Evolutionary conservation across 768 basidiomycete species (phyloP).

Genomic region (Lentinula sp.): DNA sequence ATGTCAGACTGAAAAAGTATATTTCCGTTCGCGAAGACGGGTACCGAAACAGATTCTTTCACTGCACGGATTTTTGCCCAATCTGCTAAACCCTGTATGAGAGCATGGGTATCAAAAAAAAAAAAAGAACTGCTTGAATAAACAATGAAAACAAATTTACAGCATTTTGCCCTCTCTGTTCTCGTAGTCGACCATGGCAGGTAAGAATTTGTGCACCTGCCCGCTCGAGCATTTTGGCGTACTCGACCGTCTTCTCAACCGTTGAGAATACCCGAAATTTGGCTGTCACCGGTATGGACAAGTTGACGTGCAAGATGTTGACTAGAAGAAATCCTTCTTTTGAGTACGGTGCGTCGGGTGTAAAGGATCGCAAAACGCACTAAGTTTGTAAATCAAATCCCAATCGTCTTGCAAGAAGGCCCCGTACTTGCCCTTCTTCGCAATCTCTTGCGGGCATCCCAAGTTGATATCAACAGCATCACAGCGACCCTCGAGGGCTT

Average conservation of each 20-base stretch:
- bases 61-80: conserved; percentile 89
- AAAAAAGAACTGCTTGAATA: neutral
- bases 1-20: conserved; percentile 86
- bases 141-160: conserved; percentile 26
- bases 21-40: conserved; percentile 97
- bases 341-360: neutral
- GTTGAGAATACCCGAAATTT: conserved; percentile 92
- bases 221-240: conserved; percentile 92
- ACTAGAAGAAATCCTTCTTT: conserved; percentile 39
- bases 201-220: conserved; percentile 95
- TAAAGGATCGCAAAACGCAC: conserved; percentile 34
- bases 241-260: conserved; percentile 83
- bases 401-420: conserved; percentile 93
- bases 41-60: conserved; percentile 83
- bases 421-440: conserved; percentile 80
- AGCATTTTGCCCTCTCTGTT: conserved; percentile 83
- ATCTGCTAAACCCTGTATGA: conserved; percentile 70
- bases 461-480: conserved; percentile 95
- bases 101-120: neutral
- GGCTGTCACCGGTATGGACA: conserved; percentile 90
- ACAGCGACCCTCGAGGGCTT: conserved; percentile 67
- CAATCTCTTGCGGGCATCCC: conserved; percentile 95
- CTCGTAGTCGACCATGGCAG: conserved; percentile 86
- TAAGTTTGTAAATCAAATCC: conserved; percentile 78
- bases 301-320: conserved; percentile 75